phyloP scores from a whole-genome alignment of 495 filamentous ascomycete species.

The Rhypophila decipiens region DNA sequence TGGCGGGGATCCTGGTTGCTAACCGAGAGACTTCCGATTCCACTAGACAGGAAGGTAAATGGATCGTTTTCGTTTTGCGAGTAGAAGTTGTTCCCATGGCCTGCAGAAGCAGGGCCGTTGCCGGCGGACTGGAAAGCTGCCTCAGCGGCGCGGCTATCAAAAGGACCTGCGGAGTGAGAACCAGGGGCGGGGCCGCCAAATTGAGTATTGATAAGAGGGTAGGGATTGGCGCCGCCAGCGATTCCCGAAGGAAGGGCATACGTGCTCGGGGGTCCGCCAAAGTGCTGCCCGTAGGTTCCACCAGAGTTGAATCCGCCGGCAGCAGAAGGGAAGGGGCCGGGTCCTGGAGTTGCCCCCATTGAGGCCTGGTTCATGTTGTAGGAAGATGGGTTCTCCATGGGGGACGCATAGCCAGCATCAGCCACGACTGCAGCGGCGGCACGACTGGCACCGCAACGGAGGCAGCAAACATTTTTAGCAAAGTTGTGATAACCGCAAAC shows the following conservation, averaged over 20 bases:
- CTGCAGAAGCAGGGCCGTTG: slow-evolving; percentile 62
- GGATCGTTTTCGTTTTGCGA: slow-evolving; percentile 63
- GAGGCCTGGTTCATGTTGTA: slow-evolving; percentile 74
- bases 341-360: slow-evolving; percentile 78
- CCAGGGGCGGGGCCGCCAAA: slow-evolving; percentile 65
- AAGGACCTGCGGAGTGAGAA: slow-evolving; percentile 77
- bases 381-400: slow-evolving; percentile 76
- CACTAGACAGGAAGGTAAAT: slow-evolving; percentile 82
- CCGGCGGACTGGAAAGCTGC: slow-evolving; percentile 84
- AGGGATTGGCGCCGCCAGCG: slow-evolving; percentile 69
- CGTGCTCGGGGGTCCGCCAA: slow-evolving; percentile 79
- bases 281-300: slow-evolving; percentile 77
- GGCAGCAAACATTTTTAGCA: slow-evolving; percentile 96
- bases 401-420: slow-evolving; percentile 84
- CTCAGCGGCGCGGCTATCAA: slow-evolving; percentile 89
- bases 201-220: slow-evolving; percentile 77
- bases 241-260: slow-evolving; percentile 89
- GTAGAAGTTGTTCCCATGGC: slow-evolving; percentile 56
- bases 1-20: slow-evolving; percentile 76
- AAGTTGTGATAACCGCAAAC: slow-evolving; percentile 99
- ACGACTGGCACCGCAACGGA: slow-evolving; percentile 91
- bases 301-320: slow-evolving; percentile 65
- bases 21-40: slow-evolving; percentile 74
- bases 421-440: slow-evolving; percentile 89
- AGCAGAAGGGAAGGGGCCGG: slow-evolving; percentile 69